Base-by-base conservation (phyloP, 179 eudicot genomes). In the Drosera spatulata region DNA sequence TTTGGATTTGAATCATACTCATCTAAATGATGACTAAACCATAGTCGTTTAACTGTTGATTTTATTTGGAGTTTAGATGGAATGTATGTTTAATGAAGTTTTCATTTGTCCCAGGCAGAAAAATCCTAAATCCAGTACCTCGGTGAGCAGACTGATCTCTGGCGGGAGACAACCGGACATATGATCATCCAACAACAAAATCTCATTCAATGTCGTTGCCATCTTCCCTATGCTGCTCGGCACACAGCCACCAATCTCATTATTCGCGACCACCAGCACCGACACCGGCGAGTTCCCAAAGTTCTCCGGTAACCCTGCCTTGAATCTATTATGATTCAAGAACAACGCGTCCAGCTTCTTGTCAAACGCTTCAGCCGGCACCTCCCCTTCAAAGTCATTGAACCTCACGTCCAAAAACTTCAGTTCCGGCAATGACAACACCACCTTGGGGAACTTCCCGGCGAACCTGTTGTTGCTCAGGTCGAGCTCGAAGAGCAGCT, bases 221-320 rank as follows among this genome's bases (percentile, higher is more conserved):
- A 78, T 78, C 8, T 74, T 33, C 0, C 76, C 76, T 6, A 78
- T 74, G 50, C 82, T 74, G 2, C 64, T 22, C 4, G 82, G 79
- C 40, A 78, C 68, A 43, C 82, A 78, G 9, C 82, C 82, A 4
- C 73, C 76, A 7, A 78, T 33, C 7, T 71, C 67, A 8, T 78
- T 78, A 50, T 74, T 71, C 0, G 82, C 79, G 74, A 78, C 59
- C 0, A 74, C 79, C n/a, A 78, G 40, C 0, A 78, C 82, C 3
- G 82, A 78, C 12, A 78, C 82, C 15, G 79, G 71, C 0, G 79
- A 74, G 55, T 69, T 78, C 0, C 82, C 82, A 45, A 78, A 59
- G 39, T 71, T 74, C 0, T 66, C 58, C 0, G 82, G 82, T 22
- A 74, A 71, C 12, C 79, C 79, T 8, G 39, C 33, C 41, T 41